A percentile compares a stretch with the other conserved stretches of the same genome.
phyloP scores from a whole-genome alignment of 2,329 filamentous ascomycete species.

The Colletotrichum karsti region DNA sequence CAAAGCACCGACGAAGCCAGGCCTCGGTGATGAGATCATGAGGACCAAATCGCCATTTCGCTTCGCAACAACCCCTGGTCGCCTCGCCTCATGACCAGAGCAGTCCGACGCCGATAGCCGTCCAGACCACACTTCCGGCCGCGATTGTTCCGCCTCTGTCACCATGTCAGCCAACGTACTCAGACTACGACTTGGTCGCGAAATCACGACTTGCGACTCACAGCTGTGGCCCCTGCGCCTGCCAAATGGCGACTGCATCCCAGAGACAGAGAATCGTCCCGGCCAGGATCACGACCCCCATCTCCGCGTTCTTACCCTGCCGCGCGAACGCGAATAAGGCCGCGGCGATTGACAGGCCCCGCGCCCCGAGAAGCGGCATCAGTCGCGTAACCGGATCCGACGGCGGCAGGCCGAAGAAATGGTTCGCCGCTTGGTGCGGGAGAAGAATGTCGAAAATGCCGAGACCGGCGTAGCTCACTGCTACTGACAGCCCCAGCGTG shows the following conservation, averaged over 20 bases:
- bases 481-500: constrained; percentile 17
- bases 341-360: constrained; percentile 30
- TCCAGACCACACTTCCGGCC: neutral
- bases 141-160: constrained; percentile 2
- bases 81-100: neutral
- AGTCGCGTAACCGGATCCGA: constrained; percentile 18
- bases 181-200: neutral
- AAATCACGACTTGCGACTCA: no score
- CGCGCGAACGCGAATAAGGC: constrained; percentile 26
- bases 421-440: neutral
- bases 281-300: constrained; percentile 30
- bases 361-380: constrained; percentile 29
- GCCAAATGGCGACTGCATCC: constrained; percentile 23
- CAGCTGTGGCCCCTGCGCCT: neutral
- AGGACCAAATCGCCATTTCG: neutral
- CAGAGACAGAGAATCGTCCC: constrained; percentile 29
- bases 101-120: constrained; percentile 6
- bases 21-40: constrained; percentile 8
- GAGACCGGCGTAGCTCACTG: constrained; percentile 17
- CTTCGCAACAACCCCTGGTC: neutral
- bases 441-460: neutral
- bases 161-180: neutral
- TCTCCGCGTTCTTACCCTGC: constrained; percentile 23
- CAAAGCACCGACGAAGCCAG: neutral
- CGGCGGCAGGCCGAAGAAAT: constrained; percentile 5